phyloP scores from a whole-genome alignment of 2,329 filamentous ascomycete species.

The Ploettnerulaceae sp. region DNA sequence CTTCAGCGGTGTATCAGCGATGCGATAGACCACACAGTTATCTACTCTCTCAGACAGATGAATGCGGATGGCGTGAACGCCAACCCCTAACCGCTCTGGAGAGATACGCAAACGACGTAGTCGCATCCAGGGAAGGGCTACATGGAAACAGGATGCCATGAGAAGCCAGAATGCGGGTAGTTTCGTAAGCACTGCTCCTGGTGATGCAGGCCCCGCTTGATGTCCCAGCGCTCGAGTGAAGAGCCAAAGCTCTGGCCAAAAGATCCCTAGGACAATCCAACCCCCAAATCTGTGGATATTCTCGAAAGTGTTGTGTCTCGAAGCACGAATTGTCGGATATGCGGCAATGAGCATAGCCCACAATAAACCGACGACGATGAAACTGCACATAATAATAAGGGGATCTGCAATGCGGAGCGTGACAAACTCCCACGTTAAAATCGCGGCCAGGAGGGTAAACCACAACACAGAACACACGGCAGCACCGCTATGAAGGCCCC shows the following conservation, averaged over 20 bases:
- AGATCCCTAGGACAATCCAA: constrained; percentile 46
- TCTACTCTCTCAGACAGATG: constrained; percentile 45
- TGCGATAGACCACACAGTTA: constrained; percentile 41
- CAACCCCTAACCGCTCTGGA: constrained; percentile 49
- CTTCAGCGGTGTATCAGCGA: constrained; percentile 45
- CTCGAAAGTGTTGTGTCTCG: constrained; percentile 53
- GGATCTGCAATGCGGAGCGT: constrained; percentile 18
- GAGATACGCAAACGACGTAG: constrained; percentile 49
- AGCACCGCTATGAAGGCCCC: constrained; percentile 48
- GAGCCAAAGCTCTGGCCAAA: constrained; percentile 46
- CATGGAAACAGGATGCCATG: constrained; percentile 45
- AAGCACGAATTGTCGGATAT: constrained; percentile 45
- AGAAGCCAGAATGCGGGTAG: constrained; percentile 53
- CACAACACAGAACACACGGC: constrained; percentile 45
- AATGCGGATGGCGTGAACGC: constrained; percentile 52
- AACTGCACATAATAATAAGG: constrained; percentile 21
- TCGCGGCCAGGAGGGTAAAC: constrained; percentile 39
- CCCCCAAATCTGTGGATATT: constrained; percentile 52
- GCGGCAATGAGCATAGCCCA: constrained; percentile 45
- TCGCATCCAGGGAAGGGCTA: constrained; percentile 54
- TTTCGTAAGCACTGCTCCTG: too few species aligned
- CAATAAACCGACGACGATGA: constrained; percentile 40
- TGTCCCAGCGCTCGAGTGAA: constrained; percentile 25
- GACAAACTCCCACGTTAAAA: constrained; percentile 23
- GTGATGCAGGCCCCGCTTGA: constrained; percentile 10